Conservation (phyloP, 495 filamentous ascomycete genomes). For the Penicillium bovifimosum region DNA sequence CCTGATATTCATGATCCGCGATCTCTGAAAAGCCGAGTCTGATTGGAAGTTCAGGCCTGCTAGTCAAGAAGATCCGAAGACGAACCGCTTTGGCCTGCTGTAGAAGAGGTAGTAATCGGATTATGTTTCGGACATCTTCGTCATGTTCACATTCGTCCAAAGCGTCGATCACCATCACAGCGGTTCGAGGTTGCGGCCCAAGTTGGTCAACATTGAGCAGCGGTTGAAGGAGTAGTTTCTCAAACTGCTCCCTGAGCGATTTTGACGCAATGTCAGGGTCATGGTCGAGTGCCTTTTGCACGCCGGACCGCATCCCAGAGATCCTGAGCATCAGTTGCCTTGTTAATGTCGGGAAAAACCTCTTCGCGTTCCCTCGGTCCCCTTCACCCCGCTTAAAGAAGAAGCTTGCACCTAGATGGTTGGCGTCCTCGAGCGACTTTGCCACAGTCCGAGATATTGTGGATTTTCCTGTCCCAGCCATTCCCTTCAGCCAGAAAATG, state of each 20-base stretch:
- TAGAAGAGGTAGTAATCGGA: conserved; percentile 24
- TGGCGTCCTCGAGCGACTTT: conserved; percentile 1
- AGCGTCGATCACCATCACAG: conserved; percentile 42
- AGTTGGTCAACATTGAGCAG: conserved; percentile 11
- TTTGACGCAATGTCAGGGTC: conserved; percentile 33
- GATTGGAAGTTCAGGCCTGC: conserved; percentile 43
- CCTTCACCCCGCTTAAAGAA: conserved; percentile 49
- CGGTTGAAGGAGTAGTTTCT: conserved; percentile 43
- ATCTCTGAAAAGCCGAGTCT: conserved; percentile 19
- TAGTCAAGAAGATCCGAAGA: conserved; percentile 28
- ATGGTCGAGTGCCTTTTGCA: conserved; percentile 35
- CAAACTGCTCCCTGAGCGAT: conserved; percentile 41
- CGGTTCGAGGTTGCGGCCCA: background rate
- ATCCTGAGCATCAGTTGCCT: conserved; percentile 31
- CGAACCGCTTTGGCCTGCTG: background rate
- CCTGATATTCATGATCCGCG: background rate
- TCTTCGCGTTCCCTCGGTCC: conserved; percentile 34
- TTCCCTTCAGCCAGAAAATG: conserved; percentile 43
- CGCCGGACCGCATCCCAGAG: conserved; percentile 19
- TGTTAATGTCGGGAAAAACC: conserved; percentile 43
- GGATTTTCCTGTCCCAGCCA: conserved; percentile 43
- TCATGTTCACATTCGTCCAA: background rate
- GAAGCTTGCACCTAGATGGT: conserved; percentile 36
- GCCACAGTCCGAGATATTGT: conserved; percentile 35
- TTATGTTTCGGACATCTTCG: background rate